Base-by-base conservation (phyloP, 2,329 filamentous ascomycete species). In the Exophiala oligosperma region DNA sequence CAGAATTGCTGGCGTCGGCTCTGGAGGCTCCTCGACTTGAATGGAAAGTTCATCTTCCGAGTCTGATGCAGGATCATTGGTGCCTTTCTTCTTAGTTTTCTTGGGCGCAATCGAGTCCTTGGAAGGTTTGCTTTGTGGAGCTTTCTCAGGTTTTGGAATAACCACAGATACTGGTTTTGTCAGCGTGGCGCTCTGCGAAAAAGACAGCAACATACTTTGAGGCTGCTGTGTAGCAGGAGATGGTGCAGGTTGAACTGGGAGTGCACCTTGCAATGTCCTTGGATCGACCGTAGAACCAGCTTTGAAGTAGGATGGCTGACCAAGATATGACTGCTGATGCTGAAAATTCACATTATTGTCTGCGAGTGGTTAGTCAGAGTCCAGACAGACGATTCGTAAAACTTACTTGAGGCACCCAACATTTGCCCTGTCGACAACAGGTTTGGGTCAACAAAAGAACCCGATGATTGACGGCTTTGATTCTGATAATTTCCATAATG, bases 1-100 rank as follows among this genome's bases (percentile, higher is more conserved):
- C 21, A 74, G 65, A 9, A 84, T 81, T 6, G 86, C 70, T 23
- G 84, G 84, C 14, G 81, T 83, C 14, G 76, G 72, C 59, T 85
- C 82, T 35, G 79, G 76, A 12, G 80, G 77, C 21, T 75, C 74
- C 54, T 81, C 79, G 52, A 77, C 72, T 54, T 84, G 82, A 53
- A 81, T 75, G 21, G 76, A 73, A 1, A 81, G 81, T 40, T 75
- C 72, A 61, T 83, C 64, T 12, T 54, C 58, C 17, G 61, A 63
- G 48, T 72, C 78, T 64, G 72, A 82, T 49, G 81, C 64, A 17
- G 55, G 23, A 46, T 64, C 63, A 14, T 35, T 28, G 37, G 67
- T 67, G 29, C 41, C 40, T 6, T 57, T 62, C 11, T 63, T n/a
- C 49, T 65, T 66, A 17, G 67, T 65, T 38, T 64, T 66, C 40